Base-by-base conservation (phyloP, 768 basidiomycete species). In the Dioszegia crocea region DNA sequence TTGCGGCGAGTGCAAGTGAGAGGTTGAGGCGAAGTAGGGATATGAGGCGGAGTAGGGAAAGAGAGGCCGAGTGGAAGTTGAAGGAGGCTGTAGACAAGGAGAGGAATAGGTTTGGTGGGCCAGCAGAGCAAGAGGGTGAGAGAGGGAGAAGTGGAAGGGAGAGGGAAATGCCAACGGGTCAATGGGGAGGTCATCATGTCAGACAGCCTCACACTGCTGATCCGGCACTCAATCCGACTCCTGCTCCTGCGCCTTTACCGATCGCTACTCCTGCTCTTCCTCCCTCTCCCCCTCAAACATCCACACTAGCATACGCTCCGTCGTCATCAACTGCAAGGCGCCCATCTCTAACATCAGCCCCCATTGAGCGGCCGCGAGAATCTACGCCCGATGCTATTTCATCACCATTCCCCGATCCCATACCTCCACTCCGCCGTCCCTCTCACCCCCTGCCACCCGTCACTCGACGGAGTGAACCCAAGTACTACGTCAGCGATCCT, bases 401-500 rank as follows among this genome's bases (percentile, higher is more conserved):
- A 41, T 9, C 40, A 6, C 40, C n/a, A 14, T 4, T 21, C 40
- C 19, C 8, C n/a, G 16, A 19, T 17, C 45, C 45, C 45, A 19
- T 9, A 8, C 26, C 16, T 5, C 21, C 40, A 10, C 14, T 43
- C n/a, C 40, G n/a, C 40, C 40, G 8, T 19, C 40, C 40, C 6
- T 17, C 40, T 19, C 9, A 43, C 40, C 40, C 21, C 40, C 40
- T 43, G 14, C 40, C 40, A 43, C 47, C 26, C 47, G 29, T 45
- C 44, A 40, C 61, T 36, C 49, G 59, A 23, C 64, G 65, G 1
- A 63, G 63, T 9, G 66, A 74, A 53, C 73, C 70, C 0, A 66
- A 67, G 47, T 71, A 71, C 56, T 74, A 65, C 56, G 70, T 70
- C 52, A 52, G 62, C 21, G 66, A 63, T 14, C 59, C 57, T 23